Conservation (phyloP, 2,329 filamentous ascomycete genomes). For the Coniochaeta prunicola region DNA sequence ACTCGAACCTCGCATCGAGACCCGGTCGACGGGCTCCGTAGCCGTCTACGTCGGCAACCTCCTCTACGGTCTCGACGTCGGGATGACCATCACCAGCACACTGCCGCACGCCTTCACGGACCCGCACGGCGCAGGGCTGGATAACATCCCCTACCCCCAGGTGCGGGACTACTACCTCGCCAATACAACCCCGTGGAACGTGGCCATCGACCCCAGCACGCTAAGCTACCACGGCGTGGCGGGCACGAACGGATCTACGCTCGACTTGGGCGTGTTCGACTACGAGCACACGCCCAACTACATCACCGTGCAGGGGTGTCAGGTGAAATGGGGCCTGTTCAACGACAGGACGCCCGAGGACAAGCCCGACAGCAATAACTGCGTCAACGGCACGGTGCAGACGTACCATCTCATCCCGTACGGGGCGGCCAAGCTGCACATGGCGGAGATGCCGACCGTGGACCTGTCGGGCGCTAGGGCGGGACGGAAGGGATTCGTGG, state of each 20-base stretch:
- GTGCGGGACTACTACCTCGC: slow-evolving; percentile 9
- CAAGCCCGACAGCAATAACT: slow-evolving; percentile 2
- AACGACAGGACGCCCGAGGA: slow-evolving; percentile 6
- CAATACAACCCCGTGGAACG: slow-evolving; percentile 9
- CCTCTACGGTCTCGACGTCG: slow-evolving; percentile 11
- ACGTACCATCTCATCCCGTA: slow-evolving; percentile 10
- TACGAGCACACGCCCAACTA: slow-evolving; percentile 5
- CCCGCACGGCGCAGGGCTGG: slow-evolving; percentile 2
- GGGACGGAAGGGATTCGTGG: background rate
- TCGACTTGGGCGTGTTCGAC: slow-evolving; percentile 5
- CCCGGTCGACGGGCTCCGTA: background rate
- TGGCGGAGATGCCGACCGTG: slow-evolving; percentile 9
- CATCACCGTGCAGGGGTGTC: slow-evolving; percentile 8
- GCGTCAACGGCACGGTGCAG: background rate
- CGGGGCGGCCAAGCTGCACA: slow-evolving; percentile 12
- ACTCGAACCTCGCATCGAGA: slow-evolving; percentile 3
- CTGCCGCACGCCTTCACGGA: slow-evolving; percentile 6
- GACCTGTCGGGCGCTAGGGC: background rate
- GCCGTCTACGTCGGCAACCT: slow-evolving; percentile 11
- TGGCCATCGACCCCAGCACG: slow-evolving; percentile 9
- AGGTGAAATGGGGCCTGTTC: slow-evolving; percentile 8
- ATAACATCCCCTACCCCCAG: slow-evolving; percentile 9
- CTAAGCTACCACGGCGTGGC: slow-evolving; percentile 6
- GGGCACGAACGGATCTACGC: background rate
- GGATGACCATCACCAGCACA: slow-evolving; percentile 5